Base-by-base conservation (phyloP, 805 yeast genomes). In the Saturnispora zaruensis region DNA sequence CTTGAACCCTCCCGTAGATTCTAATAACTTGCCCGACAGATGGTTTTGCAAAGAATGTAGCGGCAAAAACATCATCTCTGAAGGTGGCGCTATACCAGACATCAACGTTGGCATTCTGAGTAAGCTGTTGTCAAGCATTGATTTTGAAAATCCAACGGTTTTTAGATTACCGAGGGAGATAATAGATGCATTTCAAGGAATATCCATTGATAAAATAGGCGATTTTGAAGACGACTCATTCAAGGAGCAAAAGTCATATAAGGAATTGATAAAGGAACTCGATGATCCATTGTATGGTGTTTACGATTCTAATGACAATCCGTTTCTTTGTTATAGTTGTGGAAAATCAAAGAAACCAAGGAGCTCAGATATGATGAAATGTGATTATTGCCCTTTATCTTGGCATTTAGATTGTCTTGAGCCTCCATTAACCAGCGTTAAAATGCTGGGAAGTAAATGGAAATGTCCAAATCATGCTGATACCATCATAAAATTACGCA, bases 351-450 rank as follows among this genome's bases (percentile, higher is more conserved):
- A 32, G 16, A 32, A 20, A 13, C n/a, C 37, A 6, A n/a, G 6
- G 11, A 16, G 18, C 9, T 81, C 93, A 5, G 72, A 76, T 33
- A 71, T 90, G 18, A 76, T 82, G 14, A 78, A 77, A 50, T 90
- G 98, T 65, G 96, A 88, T 59, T 85, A 82, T 59, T 90, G 98
- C 65, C 72, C 83, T 0, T 70, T 84, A 3, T 76, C 81, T 16
- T 90, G 95, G 95, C 98, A 90, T 67, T 66, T 90, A 44, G 96
- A 91, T 66, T 90, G 98, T 65, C 66, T 90, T 14, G 72, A 76
- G 46, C 85, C 87, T 1, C 95, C 96, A 1, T 68, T 87, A 57
- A 74, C 87, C 14, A 72, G 83, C 5, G 78, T 83, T 18, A 87
- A 87, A 58, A 80, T 83, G 38, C 62, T 86, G 41, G 95, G 93